phyloP scores from a whole-genome alignment of 129 eudicot species.

The Centaurea solstitialis region DNA sequence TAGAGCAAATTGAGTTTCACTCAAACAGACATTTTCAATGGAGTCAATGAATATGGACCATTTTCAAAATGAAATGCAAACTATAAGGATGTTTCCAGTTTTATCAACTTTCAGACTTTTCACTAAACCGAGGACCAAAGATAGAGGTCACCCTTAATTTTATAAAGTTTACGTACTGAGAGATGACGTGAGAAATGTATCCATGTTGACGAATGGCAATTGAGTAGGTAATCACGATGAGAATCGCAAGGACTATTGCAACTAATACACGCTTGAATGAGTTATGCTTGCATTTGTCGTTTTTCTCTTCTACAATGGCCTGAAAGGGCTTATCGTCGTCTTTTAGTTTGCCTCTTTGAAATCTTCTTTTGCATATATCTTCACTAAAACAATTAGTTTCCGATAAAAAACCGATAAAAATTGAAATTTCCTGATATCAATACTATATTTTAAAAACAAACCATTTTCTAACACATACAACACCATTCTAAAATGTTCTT shows the following conservation, averaged over 20 bases:
- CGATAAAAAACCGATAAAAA: neutral
- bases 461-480: neutral
- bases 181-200: conserved; percentile 27
- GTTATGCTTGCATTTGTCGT: conserved; percentile 38
- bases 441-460: neutral
- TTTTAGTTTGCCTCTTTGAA: conserved; percentile 43
- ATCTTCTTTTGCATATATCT: conserved; percentile 61
- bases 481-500: neutral
- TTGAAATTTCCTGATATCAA: neutral
- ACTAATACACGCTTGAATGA: conserved; percentile 46
- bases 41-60: too few species aligned
- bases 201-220: conserved; percentile 54
- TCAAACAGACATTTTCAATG: too few species aligned
- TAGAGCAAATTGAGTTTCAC: too few species aligned
- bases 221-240: conserved; percentile 45
- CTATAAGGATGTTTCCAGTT: too few species aligned
- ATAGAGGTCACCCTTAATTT: neutral
- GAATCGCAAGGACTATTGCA: conserved; percentile 44
- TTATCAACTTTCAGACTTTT: too few species aligned
- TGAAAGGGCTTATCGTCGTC: conserved; percentile 48
- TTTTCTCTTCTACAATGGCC: conserved; percentile 40
- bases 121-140: too few species aligned
- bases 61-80: too few species aligned
- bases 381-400: conserved; percentile 47
- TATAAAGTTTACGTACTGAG: conserved; percentile 33